Base-by-base conservation (phyloP, 176 grass and related monocot genomes). In the Aegilops bicornis region DNA sequence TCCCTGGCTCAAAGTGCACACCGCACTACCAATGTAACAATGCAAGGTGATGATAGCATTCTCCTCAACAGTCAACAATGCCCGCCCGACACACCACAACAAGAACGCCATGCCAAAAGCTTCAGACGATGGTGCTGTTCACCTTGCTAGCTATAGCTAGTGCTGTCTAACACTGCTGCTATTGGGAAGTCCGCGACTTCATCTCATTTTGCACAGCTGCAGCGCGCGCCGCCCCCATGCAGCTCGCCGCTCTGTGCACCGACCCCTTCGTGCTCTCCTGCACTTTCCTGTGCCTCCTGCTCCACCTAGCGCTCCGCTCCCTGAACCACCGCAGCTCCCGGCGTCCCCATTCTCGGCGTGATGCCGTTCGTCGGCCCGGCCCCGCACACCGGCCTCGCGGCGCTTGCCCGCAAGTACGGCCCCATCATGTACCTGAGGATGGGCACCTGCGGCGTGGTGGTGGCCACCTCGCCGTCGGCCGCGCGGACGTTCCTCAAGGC, bases 241-340 rank as follows among this genome's bases (percentile, higher is more conserved):
- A 70, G 75, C 64, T 89, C 81, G 54, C 81, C 62, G 84, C 35
- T 22, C 22, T 82, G 17, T 85, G 71, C 86, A 88, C 83, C n/a
- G 92, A 97, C 77, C 89, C 88, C 12, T 80, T 97, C 78, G 71
- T 97, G 19, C 2, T 92, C 8, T 59, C 67, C 66, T 81, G 77
- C 77, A 67, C 87, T 43, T 14, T 94, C 60, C 60, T 90, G 59
- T 94, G 90, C 88, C 80, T 97, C 79, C 73, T 97, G 33, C 83
- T 97, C 74, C 95, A 97, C 88, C 29, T 97, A 31, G 22, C 52
- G 4, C 92, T 97, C n/a, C n/a, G n/a, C n/a, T n/a, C n/a, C n/a
- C n/a, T n/a, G n/a, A n/a, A n/a, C n/a, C n/a, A n/a, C n/a, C n/a
- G n/a, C n/a, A n/a, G n/a, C 95, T 2, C 40, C 75, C 0, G 89